Base-by-base conservation (phyloP, 1,284 basidiomycete species). In the Ustilago sp. region DNA sequence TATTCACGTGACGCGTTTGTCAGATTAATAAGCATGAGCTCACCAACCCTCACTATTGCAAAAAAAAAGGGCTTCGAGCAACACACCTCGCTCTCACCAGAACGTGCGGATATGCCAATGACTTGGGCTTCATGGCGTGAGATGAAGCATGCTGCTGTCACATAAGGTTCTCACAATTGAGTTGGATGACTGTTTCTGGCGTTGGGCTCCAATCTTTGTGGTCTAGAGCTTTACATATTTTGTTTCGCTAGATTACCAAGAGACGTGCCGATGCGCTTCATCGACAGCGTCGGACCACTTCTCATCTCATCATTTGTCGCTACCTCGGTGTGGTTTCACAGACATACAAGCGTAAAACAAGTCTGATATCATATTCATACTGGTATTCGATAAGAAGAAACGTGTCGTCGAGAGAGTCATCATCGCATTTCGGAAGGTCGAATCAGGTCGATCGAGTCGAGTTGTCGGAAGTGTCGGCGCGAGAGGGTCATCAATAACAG, bases 311-410 rank as follows among this genome's bases (percentile, higher is more conserved):
- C 13, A 4, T n/a, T 19, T 6, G 43, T 4, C n/a, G 6, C 13
- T 45, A 17, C 8, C n/a, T 45, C 17, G n/a, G 43, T 38, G 9
- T 31, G 13, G 31, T 28, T 2, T 51, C 34, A 52, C 53, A 56
- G 45, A 6, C 36, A 35, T 31, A 48, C 23, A 47, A 9, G 36
- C 50, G 39, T 12, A 39, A 11, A 13, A 31, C 32, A 28, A 3
- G 4, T 12, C 12, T 8, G 39, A 23, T 15, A 31, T 52, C 2
- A 51, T 48, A 23, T 38, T 50, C 23, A 19, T 55, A 63, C 35
- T 61, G 47, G 38, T 39, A 63, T 62, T 62, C 43, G 55, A 61
- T 57, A 47, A 43, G 12, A 15, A 13, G n/a, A 28, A 15, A 45
- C 19, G 43, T n/a, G 2, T 38, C 39, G 58, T 50, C 58, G 58